A percentile compares a stretch with the other conserved stretches of the same genome.
These are phyloP conservation scores for Begonia loranthoides DNA, from an alignment of 306 rosid genomes.

Conservation along the genomic window DNA sequence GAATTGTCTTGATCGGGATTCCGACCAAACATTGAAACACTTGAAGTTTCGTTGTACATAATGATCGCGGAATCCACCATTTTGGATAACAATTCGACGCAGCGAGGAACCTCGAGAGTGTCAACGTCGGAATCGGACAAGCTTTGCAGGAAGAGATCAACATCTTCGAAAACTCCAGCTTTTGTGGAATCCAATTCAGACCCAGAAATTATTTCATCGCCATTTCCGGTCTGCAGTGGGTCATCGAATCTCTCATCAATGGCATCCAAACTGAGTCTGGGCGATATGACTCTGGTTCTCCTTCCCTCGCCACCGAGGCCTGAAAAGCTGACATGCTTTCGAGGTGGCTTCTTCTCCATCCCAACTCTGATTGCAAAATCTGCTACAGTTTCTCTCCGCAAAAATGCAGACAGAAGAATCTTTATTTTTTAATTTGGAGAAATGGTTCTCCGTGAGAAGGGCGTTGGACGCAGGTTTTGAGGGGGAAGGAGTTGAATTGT, in stretches of 20 bases:
- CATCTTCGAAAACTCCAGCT: constrained; percentile 23
- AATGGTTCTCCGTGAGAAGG: neutral
- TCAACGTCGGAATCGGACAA: neutral
- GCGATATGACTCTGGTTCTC: constrained; percentile 6
- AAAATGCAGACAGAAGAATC: too few species aligned
- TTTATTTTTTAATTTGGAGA: too few species aligned
- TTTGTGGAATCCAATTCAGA: neutral
- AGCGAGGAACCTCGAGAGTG: constrained; percentile 20
- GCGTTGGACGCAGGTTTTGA: neutral
- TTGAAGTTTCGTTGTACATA: constrained; percentile 12
- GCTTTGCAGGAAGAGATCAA: constrained; percentile 27
- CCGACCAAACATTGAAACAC: constrained; percentile 22
- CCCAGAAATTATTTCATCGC: neutral
- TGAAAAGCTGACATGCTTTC: constrained; percentile 15
- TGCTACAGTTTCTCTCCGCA: too few species aligned
- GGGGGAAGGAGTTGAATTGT: neutral
- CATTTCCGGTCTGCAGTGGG: constrained; percentile 4
- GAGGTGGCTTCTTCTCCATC: constrained; percentile 18
- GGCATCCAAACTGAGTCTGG: neutral
- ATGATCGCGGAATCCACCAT: constrained; percentile 22
- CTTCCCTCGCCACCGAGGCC: neutral
- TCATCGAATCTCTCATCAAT: constrained; percentile 3
- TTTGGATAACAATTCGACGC: constrained; percentile 19
- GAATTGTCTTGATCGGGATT: constrained; percentile 19
- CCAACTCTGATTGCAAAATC: too few species aligned